Conservation (phyloP, 768 basidiomycete genomes). For the Tephrocybe rancida region DNA sequence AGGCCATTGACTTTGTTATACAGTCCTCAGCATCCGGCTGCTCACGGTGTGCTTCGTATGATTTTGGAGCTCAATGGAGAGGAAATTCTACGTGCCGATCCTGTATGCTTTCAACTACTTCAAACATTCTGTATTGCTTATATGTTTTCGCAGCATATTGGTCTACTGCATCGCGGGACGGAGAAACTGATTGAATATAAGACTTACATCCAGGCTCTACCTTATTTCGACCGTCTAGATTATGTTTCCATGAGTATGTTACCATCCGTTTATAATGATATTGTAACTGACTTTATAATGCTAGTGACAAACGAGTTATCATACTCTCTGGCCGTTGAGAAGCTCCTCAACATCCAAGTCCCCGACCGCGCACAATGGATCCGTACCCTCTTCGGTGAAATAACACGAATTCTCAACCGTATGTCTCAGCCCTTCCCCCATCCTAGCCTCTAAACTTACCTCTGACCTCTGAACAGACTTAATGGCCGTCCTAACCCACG, state of each 20-base stretch:
- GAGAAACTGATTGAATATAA: conserved; percentile 99
- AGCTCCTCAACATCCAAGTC: conserved; percentile 94
- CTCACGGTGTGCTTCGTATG: conserved; percentile 96
- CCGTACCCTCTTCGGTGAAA: conserved; percentile 94
- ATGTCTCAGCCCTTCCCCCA: conserved; percentile 23
- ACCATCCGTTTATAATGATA: neutral
- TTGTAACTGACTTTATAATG: conserved; percentile 7
- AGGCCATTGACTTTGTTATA: conserved; percentile 1
- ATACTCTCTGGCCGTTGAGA: conserved; percentile 97
- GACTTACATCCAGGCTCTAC: conserved; percentile 95
- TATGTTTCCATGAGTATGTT: conserved; percentile 98
- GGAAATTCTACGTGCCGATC: conserved; percentile 86
- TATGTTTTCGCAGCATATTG: conserved; percentile 71
- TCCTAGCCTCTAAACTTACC: conserved; percentile 3
- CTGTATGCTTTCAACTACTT: conserved; percentile 45
- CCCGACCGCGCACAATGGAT: conserved; percentile 99
- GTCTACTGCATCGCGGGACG: conserved; percentile 94
- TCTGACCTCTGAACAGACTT: conserved; percentile 55
- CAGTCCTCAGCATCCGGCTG: conserved; percentile 97
- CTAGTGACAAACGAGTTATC: conserved; percentile 98
- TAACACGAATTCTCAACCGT: conserved; percentile 96
- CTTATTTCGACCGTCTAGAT: conserved; percentile 98
- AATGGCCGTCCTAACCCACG: conserved; percentile 95
- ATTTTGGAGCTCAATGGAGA: conserved; percentile 98
- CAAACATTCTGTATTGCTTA: neutral